Conservation (phyloP, 257 asterid species). For the Phtheirospermum japonicum region DNA sequence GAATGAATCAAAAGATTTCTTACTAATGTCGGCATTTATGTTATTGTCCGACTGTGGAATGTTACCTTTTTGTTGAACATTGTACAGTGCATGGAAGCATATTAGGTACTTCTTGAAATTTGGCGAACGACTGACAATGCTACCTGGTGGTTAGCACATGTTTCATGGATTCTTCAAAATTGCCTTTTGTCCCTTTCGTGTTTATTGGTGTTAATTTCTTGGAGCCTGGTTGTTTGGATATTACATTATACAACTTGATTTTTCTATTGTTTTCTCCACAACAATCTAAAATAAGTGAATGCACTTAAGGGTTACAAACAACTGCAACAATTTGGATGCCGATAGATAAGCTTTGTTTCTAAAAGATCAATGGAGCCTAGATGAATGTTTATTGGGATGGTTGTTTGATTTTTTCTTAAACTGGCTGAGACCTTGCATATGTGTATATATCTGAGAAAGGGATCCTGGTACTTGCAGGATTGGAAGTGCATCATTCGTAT, state of each 20-base stretch:
- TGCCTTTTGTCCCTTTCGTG: neutral
- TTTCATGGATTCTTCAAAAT: slow-evolving; percentile 5
- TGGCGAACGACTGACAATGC: slow-evolving; percentile 8
- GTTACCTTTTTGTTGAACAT: slow-evolving; percentile 8
- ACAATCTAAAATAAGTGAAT: slow-evolving; percentile 10
- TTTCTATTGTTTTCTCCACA: slow-evolving; percentile 7
- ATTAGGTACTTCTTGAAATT: neutral
- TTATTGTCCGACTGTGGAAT: neutral
- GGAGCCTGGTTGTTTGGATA: slow-evolving; percentile 16
- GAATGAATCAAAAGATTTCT: slow-evolving; percentile 11
- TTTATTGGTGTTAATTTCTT: slow-evolving; percentile 10
- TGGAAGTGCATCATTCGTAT: slow-evolving; percentile 86
- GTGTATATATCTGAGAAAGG: slow-evolving; percentile 18
- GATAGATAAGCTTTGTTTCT: slow-evolving; percentile 5
- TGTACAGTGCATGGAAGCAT: slow-evolving; percentile 11
- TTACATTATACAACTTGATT: neutral
- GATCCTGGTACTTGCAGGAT: slow-evolving; percentile 54
- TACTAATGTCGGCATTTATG: neutral
- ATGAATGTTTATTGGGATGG: slow-evolving; percentile 16
- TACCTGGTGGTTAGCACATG: slow-evolving; percentile 11
- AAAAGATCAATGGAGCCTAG: slow-evolving; percentile 10
- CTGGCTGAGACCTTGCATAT: slow-evolving; percentile 23
- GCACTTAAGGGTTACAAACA: slow-evolving; percentile 16
- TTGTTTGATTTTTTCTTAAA: slow-evolving; percentile 26
- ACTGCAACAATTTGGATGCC: slow-evolving; percentile 20